phyloP scores from a whole-genome alignment of 306 rosid genomes.

The Cucurbita argyrosperma region DNA sequence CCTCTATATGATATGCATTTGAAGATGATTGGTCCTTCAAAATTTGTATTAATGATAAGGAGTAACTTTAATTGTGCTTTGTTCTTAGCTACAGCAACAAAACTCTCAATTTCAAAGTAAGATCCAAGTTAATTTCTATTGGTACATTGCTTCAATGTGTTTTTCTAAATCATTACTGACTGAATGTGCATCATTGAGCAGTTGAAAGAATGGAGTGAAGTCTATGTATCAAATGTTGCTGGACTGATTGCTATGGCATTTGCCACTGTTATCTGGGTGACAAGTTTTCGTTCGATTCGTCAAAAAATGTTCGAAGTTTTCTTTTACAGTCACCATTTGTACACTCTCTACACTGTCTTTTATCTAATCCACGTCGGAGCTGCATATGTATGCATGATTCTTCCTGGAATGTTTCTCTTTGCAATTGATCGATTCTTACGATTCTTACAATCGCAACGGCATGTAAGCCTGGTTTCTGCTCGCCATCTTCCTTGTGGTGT shows the following conservation, averaged over 20 bases:
- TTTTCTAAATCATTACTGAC: not conserved
- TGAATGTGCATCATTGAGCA: not conserved
- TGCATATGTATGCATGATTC: constrained; percentile 31
- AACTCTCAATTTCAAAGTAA: not conserved
- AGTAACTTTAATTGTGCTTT: not conserved
- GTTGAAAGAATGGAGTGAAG: constrained; percentile 39
- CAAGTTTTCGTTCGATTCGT: constrained; percentile 29
- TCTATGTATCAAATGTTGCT: constrained; percentile 39
- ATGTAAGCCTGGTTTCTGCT: constrained; percentile 25
- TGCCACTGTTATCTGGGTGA: constrained; percentile 41
- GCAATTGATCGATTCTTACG: constrained; percentile 41
- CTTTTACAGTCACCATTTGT: constrained; percentile 60
- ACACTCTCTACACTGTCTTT: constrained; percentile 37
- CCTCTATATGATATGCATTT: not conserved
- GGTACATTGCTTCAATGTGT: not conserved
- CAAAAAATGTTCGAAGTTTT: constrained; percentile 56
- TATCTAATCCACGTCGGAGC: constrained; percentile 47
- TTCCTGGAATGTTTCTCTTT: constrained; percentile 62
- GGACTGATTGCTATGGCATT: constrained; percentile 39
- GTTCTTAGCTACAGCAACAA: not conserved
- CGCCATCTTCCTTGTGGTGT: constrained; percentile 39
- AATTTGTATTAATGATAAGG: not conserved
- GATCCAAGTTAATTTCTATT: not conserved
- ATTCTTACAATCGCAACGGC: constrained; percentile 43
- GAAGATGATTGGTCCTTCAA: not conserved